Conservation (phyloP, 2,329 filamentous ascomycete species). For the Passalora sequoiae region DNA sequence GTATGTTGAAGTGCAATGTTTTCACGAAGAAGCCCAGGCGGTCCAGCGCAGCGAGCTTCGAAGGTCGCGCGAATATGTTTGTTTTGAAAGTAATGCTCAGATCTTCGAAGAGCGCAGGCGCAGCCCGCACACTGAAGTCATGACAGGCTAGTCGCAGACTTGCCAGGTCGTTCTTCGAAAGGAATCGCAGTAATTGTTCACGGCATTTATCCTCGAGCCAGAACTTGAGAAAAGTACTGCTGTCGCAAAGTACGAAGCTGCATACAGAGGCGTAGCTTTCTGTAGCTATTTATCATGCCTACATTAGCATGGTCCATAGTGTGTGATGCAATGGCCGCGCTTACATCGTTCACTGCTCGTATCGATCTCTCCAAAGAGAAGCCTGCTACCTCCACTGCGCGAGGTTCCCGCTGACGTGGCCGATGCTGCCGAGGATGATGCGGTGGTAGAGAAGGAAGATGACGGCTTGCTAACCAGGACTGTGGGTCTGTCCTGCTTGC, state of each 20-base stretch:
- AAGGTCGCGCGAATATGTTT: conserved; percentile 69
- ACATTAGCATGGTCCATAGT: conserved; percentile 16
- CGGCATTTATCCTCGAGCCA: conserved; percentile 47
- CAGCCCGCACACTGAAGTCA: conserved; percentile 65
- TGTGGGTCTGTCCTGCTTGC: conserved; percentile 26
- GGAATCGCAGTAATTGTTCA: conserved; percentile 40
- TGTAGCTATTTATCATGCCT: conserved; percentile 33
- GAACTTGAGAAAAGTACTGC: conserved; percentile 46
- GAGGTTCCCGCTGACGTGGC: conserved; percentile 33
- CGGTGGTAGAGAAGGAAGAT: conserved; percentile 29
- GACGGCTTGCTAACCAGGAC: conserved; percentile 33
- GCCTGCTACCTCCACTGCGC: conserved; percentile 35
- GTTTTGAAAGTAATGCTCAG: conserved; percentile 66
- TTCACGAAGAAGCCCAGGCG: conserved; percentile 75
- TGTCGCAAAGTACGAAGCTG: conserved; percentile 46
- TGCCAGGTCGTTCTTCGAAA: conserved; percentile 40
- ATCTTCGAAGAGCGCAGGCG: conserved; percentile 63
- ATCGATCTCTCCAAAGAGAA: conserved; percentile 49
- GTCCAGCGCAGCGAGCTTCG: conserved; percentile 67
- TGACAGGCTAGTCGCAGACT: conserved; percentile 61
- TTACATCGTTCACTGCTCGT: conserved; percentile 38
- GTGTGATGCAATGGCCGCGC: conserved; percentile 10
- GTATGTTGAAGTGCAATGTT: conserved; percentile 70
- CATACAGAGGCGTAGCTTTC: conserved; percentile 45
- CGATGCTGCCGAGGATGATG: conserved; percentile 29